A percentile compares a stretch with the other conserved stretches of the same genome.
Conservation (phyloP, 1,139 yeast species). For the Candida sojae region DNA sequence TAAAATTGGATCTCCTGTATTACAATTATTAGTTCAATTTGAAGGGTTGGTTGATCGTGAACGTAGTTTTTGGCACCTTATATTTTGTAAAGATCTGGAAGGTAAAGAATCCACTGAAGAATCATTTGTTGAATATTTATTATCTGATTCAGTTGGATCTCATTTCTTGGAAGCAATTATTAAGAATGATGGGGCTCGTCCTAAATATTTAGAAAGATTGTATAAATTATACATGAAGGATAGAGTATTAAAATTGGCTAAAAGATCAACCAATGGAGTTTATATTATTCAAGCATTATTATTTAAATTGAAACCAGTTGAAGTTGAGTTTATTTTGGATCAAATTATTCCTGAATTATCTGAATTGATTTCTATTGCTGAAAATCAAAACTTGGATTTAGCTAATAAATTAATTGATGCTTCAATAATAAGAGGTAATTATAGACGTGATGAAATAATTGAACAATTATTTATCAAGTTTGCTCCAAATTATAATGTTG, state of each 20-base stretch:
- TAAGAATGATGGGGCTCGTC: conserved; percentile 60
- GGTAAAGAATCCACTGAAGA: conserved; percentile 67
- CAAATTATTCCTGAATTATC: conserved; percentile 68
- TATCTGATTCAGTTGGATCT: conserved; percentile 88
- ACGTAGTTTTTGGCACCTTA: conserved; percentile 63
- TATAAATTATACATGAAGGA: conserved; percentile 73
- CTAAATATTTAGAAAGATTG: conserved; percentile 68
- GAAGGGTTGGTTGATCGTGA: conserved; percentile 79
- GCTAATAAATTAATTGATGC: conserved; percentile 71
- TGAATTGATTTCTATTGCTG: conserved; percentile 52
- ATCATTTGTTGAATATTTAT: conserved; percentile 78
- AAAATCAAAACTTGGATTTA: conserved; percentile 64
- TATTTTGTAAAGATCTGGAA: conserved; percentile 45
- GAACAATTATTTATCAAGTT: conserved; percentile 60
- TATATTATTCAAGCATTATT: conserved; percentile 76
- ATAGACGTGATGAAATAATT: conserved; percentile 66
- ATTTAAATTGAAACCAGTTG: conserved; percentile 59
- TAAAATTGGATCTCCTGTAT: conserved; percentile 82
- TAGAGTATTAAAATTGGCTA: conserved; percentile 69
- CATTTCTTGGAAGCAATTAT: conserved; percentile 81
- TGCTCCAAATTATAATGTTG: conserved; percentile 47
- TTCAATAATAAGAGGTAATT: conserved; percentile 58
- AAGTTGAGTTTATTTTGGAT: conserved; percentile 66
- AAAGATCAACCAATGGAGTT: conserved; percentile 79
- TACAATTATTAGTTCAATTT: conserved; percentile 77